Base-by-base conservation (phyloP, 2,329 filamentous ascomycete species). In the Aspergillus niger region DNA sequence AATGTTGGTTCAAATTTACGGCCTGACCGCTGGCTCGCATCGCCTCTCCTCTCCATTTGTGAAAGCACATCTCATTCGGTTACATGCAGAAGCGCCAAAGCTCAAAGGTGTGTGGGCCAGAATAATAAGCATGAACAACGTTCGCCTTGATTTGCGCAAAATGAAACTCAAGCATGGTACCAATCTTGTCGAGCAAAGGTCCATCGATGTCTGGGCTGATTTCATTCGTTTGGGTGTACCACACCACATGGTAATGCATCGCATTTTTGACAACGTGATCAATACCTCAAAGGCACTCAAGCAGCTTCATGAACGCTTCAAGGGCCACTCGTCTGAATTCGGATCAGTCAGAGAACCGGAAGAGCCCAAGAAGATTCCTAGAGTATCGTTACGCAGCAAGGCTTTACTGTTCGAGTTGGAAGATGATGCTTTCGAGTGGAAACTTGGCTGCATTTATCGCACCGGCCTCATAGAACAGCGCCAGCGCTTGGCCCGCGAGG, bases 391-490 rank as follows among this genome's bases (percentile, higher is more conserved):
- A 8, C 87, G 92, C 55, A 90, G 89, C 57, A 90, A 91, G 68
- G 91, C 90, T 5, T 82, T 99, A 24, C 79, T 97, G 2, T 94
- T 99, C 61, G 94, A 98, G 71, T 82, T 99, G 38, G 95, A 99
- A 77, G 95, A 99, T 73, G 94, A 95, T 53, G 89, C 91, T 0
- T 99, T 99, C 70, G 95, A 99, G 74, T 99, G 93, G 91, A 98
- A 97, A 73, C 81, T 99, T 8, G 92, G 93, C 15, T 88, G 92
- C 71, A 99, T 99, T 55, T 99, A 98, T 74, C 88, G 94, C 32
- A 87, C 91, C 49, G 95, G 96, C 0, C 83, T 94, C 20, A 81
- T 93, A 58, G 95, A 99, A 75, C 94, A 98, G 76, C 89, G 89
- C 72, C 95, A 98, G 75, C 86, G 95, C 20, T 80, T 96, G 57